Evolutionary conservation across 192 early-diverging fungal species (phyloP).

Genomic region (Rhizophagus sp.): DNA sequence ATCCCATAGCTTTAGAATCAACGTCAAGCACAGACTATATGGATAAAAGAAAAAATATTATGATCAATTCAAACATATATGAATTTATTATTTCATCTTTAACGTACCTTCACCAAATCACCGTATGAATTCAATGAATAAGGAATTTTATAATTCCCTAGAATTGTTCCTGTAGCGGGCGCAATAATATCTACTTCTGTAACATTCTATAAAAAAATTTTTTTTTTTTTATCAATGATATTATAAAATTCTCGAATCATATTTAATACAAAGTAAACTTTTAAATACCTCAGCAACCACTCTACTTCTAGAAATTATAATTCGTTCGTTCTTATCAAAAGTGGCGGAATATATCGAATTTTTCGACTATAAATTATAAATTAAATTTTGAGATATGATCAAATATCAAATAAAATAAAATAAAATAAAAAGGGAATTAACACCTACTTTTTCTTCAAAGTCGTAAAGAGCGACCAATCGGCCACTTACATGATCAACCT

Average conservation of each 20-base stretch:
- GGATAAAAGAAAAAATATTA: slow-evolving; percentile 29
- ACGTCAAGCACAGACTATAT: slow-evolving; percentile 29
- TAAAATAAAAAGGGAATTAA: neutral
- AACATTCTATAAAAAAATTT: neutral
- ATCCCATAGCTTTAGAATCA: slow-evolving; percentile 41
- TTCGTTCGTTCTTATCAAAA: slow-evolving; percentile 9
- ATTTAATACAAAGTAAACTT: neutral
- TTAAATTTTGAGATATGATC: neutral
- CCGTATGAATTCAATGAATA: neutral
- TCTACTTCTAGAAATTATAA: slow-evolving; percentile 17
- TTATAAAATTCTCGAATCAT: neutral
- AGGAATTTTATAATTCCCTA: neutral
- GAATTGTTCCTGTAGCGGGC: neutral
- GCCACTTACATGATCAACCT: slow-evolving; percentile 11
- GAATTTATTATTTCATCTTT: neutral
- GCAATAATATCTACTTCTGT: slow-evolving; percentile 18
- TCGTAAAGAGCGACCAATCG: slow-evolving; percentile 21
- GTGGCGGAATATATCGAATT: slow-evolving; percentile 19
- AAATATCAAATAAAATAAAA: no score
- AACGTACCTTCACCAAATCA: slow-evolving; percentile 4
- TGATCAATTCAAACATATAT: neutral
- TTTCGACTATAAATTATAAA: slow-evolving; percentile 1
- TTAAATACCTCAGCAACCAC: slow-evolving; percentile 1
- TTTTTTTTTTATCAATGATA: neutral
- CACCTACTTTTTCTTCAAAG: slow-evolving; percentile 9